Percentiles rank a stretch among this genome's conserved stretches.
Conservation (phyloP, 495 filamentous ascomycete genomes). For the Penicillium egyptiacum region DNA sequence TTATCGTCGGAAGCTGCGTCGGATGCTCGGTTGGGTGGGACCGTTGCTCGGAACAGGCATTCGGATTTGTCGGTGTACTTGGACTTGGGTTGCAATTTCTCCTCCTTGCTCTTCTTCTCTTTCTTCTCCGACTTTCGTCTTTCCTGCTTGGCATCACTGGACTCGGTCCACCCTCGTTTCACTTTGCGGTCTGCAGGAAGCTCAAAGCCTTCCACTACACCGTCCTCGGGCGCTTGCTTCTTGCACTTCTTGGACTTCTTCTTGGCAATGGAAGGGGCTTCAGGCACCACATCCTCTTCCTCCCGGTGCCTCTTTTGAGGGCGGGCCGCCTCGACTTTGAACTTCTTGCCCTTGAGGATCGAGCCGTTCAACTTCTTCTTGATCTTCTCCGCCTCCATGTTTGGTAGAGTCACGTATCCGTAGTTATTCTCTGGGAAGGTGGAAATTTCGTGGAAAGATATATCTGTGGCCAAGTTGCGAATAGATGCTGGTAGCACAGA, state of each 20-base stretch:
- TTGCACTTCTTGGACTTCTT: slow-evolving; percentile 63
- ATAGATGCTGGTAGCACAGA: slow-evolving; percentile 67
- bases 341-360: slow-evolving; percentile 79
- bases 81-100: slow-evolving; percentile 62
- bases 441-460: slow-evolving; percentile 79
- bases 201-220: slow-evolving; percentile 67
- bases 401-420: slow-evolving; percentile 83
- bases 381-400: slow-evolving; percentile 78
- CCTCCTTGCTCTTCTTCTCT: slow-evolving; percentile 52
- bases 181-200: slow-evolving; percentile 73
- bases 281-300: slow-evolving; percentile 28
- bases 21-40: slow-evolving; percentile 60
- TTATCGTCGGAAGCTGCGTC: slow-evolving; percentile 35
- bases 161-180: slow-evolving; percentile 87
- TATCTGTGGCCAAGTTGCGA: slow-evolving; percentile 64
- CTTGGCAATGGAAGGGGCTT: slow-evolving; percentile 33
- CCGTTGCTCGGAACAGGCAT: slow-evolving; percentile 76
- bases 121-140: slow-evolving; percentile 48
- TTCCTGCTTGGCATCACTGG: slow-evolving; percentile 52
- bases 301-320: slow-evolving; percentile 52
- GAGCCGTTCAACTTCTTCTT: slow-evolving; percentile 91
- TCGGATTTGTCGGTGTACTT: slow-evolving; percentile 77
- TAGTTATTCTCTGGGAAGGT: slow-evolving; percentile 88
- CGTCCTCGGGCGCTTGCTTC: slow-evolving; percentile 56
- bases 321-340: slow-evolving; percentile 76